A percentile compares a stretch with the other conserved stretches of the same genome.
phyloP scores from a whole-genome alignment of 75 land plant species.

The Selaginella tamariscina region DNA sequence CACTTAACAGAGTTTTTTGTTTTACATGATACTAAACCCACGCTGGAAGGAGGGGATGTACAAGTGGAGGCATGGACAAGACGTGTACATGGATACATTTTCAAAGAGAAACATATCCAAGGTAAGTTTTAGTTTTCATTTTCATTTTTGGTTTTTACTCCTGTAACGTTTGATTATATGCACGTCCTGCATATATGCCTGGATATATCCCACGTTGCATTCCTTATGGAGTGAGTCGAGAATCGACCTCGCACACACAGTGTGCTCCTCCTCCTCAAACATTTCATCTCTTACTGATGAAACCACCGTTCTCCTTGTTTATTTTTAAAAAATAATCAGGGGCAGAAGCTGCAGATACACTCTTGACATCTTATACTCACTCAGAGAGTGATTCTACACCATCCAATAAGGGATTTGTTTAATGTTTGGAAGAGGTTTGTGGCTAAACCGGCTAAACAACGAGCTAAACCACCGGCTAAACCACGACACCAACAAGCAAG shows the following conservation, averaged over 20 bases:
- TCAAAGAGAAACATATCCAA: not conserved
- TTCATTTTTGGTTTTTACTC: not conserved
- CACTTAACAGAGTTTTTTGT: too few species aligned
- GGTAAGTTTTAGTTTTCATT: not conserved
- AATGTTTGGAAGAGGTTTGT: not conserved
- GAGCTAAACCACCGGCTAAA: too few species aligned
- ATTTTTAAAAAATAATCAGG: not conserved
- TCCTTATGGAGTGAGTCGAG: not conserved
- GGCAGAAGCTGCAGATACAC: not conserved
- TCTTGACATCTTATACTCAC: not conserved
- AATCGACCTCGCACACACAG: not conserved
- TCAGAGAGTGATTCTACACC: not conserved
- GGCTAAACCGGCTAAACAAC: not conserved
- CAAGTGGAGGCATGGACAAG: not conserved
- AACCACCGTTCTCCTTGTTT: not conserved
- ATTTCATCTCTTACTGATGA: conserved; percentile 1
- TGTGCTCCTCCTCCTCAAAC: not conserved
- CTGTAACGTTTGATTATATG: not conserved
- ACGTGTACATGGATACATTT: not conserved
- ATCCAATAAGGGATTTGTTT: not conserved
- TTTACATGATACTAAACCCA: too few species aligned
- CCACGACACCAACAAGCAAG: too few species aligned
- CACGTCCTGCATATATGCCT: too few species aligned
- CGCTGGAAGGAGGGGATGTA: too few species aligned
- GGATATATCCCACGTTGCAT: not conserved